Conservation (phyloP, 2,329 filamentous ascomycete genomes). For the Clonostachys chloroleuca region DNA sequence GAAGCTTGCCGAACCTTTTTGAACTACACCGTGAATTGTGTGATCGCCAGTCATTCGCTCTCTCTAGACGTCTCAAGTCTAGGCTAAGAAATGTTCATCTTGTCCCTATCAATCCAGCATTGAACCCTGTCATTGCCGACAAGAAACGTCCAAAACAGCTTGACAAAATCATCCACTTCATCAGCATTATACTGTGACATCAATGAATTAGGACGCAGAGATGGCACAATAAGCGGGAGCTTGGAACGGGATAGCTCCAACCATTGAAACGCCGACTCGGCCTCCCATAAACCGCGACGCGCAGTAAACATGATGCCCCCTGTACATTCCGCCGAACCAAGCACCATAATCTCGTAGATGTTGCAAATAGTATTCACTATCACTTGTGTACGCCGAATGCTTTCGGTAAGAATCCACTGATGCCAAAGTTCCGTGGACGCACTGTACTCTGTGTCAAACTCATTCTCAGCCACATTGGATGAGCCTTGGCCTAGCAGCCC, state of each 20-base stretch:
- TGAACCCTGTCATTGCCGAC: neutral
- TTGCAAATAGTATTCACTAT: slow-evolving; percentile 12
- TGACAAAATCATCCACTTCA: neutral
- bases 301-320: slow-evolving; percentile 17
- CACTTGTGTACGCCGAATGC: slow-evolving; percentile 18
- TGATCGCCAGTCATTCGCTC: too few species aligned
- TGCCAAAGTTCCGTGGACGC: slow-evolving; percentile 10
- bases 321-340: slow-evolving; percentile 16
- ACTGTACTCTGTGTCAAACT: neutral
- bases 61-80: neutral
- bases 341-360: slow-evolving; percentile 15
- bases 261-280: slow-evolving; percentile 9
- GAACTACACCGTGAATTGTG: too few species aligned
- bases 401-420: slow-evolving; percentile 20
- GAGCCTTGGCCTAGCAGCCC: neutral
- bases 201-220: neutral
- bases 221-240: neutral
- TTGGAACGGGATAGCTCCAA: neutral
- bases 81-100: neutral
- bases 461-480: neutral
- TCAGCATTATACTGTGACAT: neutral
- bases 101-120: neutral
- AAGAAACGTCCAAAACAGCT: neutral
- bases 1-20: too few species aligned
- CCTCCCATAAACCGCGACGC: slow-evolving; percentile 17